phyloP scores from a whole-genome alignment of 2,329 filamentous ascomycete species.

The Cylindrodendrum hubeiense region DNA sequence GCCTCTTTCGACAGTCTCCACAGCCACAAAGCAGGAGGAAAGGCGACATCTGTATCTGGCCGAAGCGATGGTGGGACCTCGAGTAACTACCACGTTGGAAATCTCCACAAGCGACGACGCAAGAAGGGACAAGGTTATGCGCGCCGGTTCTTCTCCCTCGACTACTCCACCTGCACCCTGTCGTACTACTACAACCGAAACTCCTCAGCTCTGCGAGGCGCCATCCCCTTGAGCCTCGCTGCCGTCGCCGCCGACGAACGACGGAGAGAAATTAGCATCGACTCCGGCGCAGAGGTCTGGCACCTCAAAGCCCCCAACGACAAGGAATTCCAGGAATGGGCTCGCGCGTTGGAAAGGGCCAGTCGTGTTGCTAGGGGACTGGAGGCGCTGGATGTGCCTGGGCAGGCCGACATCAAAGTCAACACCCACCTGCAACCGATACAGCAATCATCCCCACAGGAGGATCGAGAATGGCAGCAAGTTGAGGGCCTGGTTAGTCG shows the following conservation, averaged over 20 bases:
- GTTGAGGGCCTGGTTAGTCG: constrained; percentile 88
- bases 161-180: constrained; percentile 92
- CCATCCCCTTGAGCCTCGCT: constrained; percentile 91
- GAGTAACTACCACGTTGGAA: constrained; percentile 81
- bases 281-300: constrained; percentile 98
- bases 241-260: constrained; percentile 91
- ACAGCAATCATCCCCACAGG: constrained; percentile 59
- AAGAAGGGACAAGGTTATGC: constrained; percentile 97
- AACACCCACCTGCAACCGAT: constrained; percentile 43
- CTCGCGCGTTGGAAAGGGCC: constrained; percentile 84
- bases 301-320: constrained; percentile 86
- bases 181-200: constrained; percentile 97
- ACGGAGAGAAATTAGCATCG: constrained; percentile 92
- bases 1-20: constrained; percentile 73
- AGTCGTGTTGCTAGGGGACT: constrained; percentile 73
- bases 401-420: constrained; percentile 44
- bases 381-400: constrained; percentile 51
- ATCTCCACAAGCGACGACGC: constrained; percentile 88
- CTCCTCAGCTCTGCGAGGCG: constrained; percentile 90
- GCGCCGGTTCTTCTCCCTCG: constrained; percentile 93
- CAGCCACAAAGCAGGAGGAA: constrained; percentile 59
- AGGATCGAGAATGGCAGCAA: constrained; percentile 88
- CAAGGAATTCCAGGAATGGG: constrained; percentile 91
- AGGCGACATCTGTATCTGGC: constrained; percentile 64
- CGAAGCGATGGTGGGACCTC: constrained; percentile 60